A percentile compares a stretch with the other conserved stretches of the same genome.
These are phyloP conservation scores for Takakia lepidozioides DNA, from an alignment of 225 moss, liverwort and hornwort genomes.

Conservation along the genomic window DNA sequence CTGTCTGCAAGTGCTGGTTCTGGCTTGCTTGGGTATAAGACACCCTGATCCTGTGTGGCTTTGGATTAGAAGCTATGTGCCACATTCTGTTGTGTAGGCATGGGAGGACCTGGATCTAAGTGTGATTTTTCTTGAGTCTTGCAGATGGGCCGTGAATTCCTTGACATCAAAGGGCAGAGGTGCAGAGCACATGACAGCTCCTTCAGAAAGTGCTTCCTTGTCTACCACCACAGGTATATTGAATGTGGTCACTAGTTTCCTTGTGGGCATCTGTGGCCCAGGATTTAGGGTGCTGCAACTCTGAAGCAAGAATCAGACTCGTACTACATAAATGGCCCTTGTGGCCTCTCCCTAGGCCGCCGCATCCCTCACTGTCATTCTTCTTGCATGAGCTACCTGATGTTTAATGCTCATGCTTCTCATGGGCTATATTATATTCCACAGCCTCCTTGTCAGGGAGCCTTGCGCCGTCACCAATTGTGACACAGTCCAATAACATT, in stretches of 20 bases:
- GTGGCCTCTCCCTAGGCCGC: too few relatives aligned
- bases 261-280: too few relatives aligned
- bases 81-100: background rate
- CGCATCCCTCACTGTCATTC: too few relatives aligned
- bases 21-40: slow-evolving; percentile 68
- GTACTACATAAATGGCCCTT: too few relatives aligned
- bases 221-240: slow-evolving; percentile 16
- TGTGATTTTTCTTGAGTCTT: slow-evolving; percentile 2
- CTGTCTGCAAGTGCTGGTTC: slow-evolving; percentile 39
- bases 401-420: too few relatives aligned
- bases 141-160: slow-evolving; percentile 87
- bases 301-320: too few relatives aligned
- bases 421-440: too few relatives aligned
- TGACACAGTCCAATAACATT: slow-evolving; percentile 27
- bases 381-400: too few relatives aligned
- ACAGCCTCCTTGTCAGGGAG: slow-evolving; percentile 41
- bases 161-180: slow-evolving; percentile 48
- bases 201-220: slow-evolving; percentile 26
- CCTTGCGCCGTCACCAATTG: slow-evolving; percentile 37
- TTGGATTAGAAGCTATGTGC: too few relatives aligned
- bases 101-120: too few relatives aligned
- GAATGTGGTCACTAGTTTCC: slow-evolving; percentile 4
- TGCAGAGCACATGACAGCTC: slow-evolving; percentile 32
- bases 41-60: too few relatives aligned
- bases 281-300: too few relatives aligned